These are phyloP conservation scores for Alloteropsis semialata DNA, from an alignment of 176 grass and related monocot genomes.

Conservation along the genomic window DNA sequence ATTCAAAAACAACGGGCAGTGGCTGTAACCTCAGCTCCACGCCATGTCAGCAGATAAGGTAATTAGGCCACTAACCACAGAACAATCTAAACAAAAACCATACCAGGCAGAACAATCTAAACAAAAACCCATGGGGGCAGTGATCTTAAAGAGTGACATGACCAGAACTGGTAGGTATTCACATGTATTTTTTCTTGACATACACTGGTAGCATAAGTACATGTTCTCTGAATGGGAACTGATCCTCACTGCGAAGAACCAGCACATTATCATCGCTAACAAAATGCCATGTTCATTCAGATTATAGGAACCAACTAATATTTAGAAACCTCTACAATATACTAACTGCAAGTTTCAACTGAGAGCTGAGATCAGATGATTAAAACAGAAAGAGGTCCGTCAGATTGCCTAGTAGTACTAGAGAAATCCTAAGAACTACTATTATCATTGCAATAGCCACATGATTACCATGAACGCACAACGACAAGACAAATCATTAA, in stretches of 20 bases:
- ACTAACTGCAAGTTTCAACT: background rate
- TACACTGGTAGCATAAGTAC: background rate
- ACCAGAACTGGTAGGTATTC: background rate
- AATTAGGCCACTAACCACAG: background rate
- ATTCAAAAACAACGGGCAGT: background rate
- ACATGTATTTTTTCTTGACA: background rate
- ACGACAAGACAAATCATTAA: slow-evolving; percentile 11
- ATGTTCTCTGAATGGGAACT: background rate
- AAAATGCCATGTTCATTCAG: background rate
- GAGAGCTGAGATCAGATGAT: background rate
- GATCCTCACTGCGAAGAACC: background rate
- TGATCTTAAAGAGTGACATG: background rate
- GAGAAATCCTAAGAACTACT: background rate
- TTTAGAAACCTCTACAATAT: background rate
- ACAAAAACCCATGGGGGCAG: background rate
- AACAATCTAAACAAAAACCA: background rate
- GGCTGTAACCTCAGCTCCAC: background rate
- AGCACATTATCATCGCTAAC: background rate
- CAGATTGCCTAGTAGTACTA: background rate
- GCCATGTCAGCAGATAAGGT: background rate
- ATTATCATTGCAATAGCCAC: background rate
- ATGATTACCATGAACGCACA: slow-evolving; percentile 25
- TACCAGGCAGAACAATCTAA: background rate
- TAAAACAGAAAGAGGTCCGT: background rate
- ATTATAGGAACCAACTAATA: background rate